phyloP scores from a whole-genome alignment of 179 eudicot genomes.

The Spergularia azorica region DNA sequence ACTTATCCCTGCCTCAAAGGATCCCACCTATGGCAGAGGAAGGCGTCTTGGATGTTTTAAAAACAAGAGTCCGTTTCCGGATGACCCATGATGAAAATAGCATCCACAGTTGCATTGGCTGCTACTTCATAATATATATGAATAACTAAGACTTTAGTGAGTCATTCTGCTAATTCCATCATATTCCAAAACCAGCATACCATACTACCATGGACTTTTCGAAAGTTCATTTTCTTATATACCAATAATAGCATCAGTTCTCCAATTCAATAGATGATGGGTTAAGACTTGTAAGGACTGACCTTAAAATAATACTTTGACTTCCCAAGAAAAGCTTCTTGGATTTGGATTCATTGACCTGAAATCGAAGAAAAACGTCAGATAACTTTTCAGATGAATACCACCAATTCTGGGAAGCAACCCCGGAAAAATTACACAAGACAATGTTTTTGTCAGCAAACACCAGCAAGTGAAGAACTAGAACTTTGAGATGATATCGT shows the following conservation, averaged over 20 bases:
- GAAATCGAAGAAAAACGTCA: conserved; percentile 26
- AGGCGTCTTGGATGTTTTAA: too few species aligned
- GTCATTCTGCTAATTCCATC: too few species aligned
- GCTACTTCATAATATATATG: too few species aligned
- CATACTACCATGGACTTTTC: too few species aligned
- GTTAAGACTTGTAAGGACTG: conserved; percentile 8
- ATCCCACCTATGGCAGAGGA: too few species aligned
- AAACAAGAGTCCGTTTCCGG: too few species aligned
- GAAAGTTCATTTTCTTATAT: too few species aligned
- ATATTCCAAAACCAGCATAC: too few species aligned
- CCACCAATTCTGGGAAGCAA: conserved; percentile 1
- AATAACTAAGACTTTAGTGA: too few species aligned
- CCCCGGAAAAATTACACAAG: background rate
- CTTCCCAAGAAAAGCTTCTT: conserved; percentile 45
- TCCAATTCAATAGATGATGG: background rate
- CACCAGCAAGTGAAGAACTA: background rate
- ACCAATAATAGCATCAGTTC: background rate
- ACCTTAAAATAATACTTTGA: conserved; percentile 75
- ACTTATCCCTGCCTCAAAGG: background rate
- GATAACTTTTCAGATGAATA: background rate
- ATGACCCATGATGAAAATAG: too few species aligned
- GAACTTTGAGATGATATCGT: conserved; percentile 8
- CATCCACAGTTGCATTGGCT: too few species aligned
- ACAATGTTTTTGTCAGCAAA: background rate
- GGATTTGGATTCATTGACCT: conserved; percentile 76